Conservation (phyloP, 257 asterid genomes). For the Leptodermis oblonga region DNA sequence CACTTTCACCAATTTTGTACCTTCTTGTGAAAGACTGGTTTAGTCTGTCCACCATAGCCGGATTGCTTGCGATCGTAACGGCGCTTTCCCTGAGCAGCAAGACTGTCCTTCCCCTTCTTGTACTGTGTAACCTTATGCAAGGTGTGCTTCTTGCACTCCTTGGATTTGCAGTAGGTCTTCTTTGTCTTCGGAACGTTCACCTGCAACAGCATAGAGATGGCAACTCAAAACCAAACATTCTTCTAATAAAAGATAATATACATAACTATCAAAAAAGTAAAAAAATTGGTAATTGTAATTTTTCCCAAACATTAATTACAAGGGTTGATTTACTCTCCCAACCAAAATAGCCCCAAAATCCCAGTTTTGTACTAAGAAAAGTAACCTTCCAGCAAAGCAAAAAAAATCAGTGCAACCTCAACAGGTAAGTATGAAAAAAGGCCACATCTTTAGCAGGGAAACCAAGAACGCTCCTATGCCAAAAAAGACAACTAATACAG, state of each 20-base stretch:
- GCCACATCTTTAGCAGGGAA: not conserved
- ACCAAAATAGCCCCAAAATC: not conserved
- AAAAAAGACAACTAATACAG: too few relatives aligned
- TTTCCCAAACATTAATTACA: too few relatives aligned
- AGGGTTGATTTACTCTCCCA: not conserved
- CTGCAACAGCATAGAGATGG: conserved; percentile 19
- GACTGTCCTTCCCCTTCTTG: conserved; percentile 68
- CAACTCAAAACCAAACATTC: not conserved
- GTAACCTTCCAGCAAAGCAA: not conserved
- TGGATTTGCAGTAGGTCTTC: conserved; percentile 75
- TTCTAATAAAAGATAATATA: not conserved
- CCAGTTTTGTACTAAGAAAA: not conserved
- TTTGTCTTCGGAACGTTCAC: conserved; percentile 81
- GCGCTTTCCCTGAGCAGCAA: conserved; percentile 77
- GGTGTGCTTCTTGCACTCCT: conserved; percentile 79
- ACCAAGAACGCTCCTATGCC: too few relatives aligned
- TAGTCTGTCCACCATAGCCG: conserved; percentile 86
- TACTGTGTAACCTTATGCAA: conserved; percentile 81
- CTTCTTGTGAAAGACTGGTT: conserved; percentile 90
- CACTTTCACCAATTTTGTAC: conserved; percentile 29
- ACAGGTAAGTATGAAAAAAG: too few relatives aligned
- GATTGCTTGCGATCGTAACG: conserved; percentile 85
- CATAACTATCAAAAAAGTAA: not conserved
- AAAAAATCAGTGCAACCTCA: not conserved
- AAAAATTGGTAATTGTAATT: not conserved